Conservation (phyloP, 352 stramenopile species). For the Phytophthora kernoviae region DNA sequence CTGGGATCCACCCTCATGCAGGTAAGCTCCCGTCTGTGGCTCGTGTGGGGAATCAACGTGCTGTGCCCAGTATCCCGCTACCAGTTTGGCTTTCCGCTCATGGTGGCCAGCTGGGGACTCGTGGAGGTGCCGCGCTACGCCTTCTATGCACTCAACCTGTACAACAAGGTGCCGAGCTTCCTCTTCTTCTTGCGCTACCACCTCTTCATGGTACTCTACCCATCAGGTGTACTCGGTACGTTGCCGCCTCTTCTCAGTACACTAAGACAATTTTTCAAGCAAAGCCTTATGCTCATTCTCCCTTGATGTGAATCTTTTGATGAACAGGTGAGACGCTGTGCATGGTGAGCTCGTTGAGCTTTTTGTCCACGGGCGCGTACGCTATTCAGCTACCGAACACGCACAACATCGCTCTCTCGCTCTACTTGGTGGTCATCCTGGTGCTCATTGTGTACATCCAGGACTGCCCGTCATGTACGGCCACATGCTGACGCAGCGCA, state of each 20-base stretch:
- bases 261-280: background rate
- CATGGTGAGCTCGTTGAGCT: slow-evolving; percentile 72
- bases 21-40: slow-evolving; percentile 91
- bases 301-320: slow-evolving; percentile 2
- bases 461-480: slow-evolving; percentile 84
- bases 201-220: slow-evolving; percentile 98
- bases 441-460: slow-evolving; percentile 78
- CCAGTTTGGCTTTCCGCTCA: slow-evolving; percentile 87
- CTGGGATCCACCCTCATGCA: slow-evolving; percentile 94
- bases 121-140: slow-evolving; percentile 96
- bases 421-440: slow-evolving; percentile 74
- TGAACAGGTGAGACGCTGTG: slow-evolving; percentile 68
- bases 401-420: slow-evolving; percentile 77
- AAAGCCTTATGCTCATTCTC: slow-evolving; percentile 18
- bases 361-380: slow-evolving; percentile 65
- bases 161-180: slow-evolving; percentile 92
- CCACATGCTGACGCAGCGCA: slow-evolving; percentile 87
- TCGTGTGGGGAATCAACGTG: slow-evolving; percentile 95
- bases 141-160: slow-evolving; percentile 97
- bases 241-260: slow-evolving; percentile 16
- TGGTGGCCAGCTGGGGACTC: slow-evolving; percentile 88
- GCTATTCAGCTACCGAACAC: slow-evolving; percentile 76
- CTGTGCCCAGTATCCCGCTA: slow-evolving; percentile 75
- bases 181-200: slow-evolving; percentile 98
- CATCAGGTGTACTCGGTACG: slow-evolving; percentile 95